These are phyloP conservation scores for Kluyveromyces starmeri DNA, from an alignment of 805 yeast genomes.

Conservation along the genomic window DNA sequence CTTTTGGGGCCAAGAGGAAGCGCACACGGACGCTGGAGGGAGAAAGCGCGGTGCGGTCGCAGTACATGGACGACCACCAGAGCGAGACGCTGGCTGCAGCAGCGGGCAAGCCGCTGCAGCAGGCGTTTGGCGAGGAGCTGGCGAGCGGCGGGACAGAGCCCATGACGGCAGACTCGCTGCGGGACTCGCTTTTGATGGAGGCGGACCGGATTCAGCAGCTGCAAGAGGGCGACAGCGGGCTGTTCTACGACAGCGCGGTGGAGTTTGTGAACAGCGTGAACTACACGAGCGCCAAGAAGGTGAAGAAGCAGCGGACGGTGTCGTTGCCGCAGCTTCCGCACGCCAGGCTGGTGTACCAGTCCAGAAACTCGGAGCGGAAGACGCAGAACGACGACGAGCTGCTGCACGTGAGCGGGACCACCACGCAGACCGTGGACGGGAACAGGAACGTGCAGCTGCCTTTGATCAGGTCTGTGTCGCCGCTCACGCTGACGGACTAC, in stretches of 20 bases:
- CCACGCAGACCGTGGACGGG: constrained; percentile 26
- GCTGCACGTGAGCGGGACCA: constrained; percentile 25
- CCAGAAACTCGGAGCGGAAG: constrained; percentile 13
- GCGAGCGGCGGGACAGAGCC: not conserved
- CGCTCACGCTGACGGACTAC: constrained; percentile 5
- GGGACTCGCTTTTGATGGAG: constrained; percentile 1
- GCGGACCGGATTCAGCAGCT: not conserved
- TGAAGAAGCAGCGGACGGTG: constrained; percentile 40
- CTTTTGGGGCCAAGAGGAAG: constrained; percentile 8
- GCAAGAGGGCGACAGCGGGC: constrained; percentile 8
- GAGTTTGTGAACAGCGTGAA: constrained; percentile 9
- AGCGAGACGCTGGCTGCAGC: constrained; percentile 4
- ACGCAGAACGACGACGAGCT: constrained; percentile 26
- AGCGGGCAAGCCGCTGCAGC: not conserved
- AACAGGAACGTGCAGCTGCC: constrained; percentile 20
- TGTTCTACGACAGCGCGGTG: constrained; percentile 6
- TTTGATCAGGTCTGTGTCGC: constrained; percentile 16
- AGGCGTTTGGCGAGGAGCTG: constrained; percentile 1
- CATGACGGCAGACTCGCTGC: constrained; percentile 2
- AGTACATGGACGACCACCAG: constrained; percentile 2
- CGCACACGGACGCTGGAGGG: constrained; percentile 9
- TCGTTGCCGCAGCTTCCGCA: constrained; percentile 48
- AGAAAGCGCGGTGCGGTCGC: constrained; percentile 5
- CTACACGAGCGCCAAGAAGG: constrained; percentile 20
- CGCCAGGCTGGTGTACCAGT: constrained; percentile 34